Percentiles rank a stretch among this genome's conserved stretches.
These are phyloP conservation scores for Whalleya microplaca DNA, from an alignment of 2,329 filamentous ascomycete genomes.

Conservation along the genomic window DNA sequence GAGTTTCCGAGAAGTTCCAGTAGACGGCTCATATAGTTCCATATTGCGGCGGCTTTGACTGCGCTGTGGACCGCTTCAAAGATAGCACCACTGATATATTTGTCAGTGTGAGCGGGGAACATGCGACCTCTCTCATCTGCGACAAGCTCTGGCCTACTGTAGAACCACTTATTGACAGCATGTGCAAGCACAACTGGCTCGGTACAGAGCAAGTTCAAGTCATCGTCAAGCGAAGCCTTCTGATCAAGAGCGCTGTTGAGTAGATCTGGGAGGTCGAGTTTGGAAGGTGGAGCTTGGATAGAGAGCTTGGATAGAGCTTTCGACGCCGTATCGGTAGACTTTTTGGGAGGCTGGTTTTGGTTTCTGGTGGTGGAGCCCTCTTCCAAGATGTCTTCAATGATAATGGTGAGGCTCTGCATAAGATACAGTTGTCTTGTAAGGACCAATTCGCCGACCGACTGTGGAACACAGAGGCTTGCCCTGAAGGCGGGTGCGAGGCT, in stretches of 20 bases:
- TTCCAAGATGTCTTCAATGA: conserved; percentile 48
- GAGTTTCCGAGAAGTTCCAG: conserved; percentile 38
- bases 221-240: conserved; percentile 38
- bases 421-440: conserved; percentile 44
- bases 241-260: conserved; percentile 39
- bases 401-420: conserved; percentile 44
- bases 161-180: conserved; percentile 43
- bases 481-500: conserved; percentile 29
- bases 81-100: conserved; percentile 45
- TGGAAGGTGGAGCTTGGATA: conserved; percentile 29
- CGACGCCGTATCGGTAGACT: conserved; percentile 32
- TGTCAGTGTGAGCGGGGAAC: conserved; percentile 44
- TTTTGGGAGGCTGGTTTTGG: conserved; percentile 33
- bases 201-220: conserved; percentile 38
- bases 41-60: conserved; percentile 42
- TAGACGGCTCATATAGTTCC: conserved; percentile 45
- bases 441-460: conserved; percentile 40
- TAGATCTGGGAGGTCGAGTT: conserved; percentile 40
- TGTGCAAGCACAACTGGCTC: conserved; percentile 40
- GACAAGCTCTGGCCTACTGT: conserved; percentile 46
- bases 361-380: conserved; percentile 38
- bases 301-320: conserved; percentile 40
- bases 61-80: conserved; percentile 46
- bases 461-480: conserved; percentile 33
- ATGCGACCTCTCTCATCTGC: conserved; percentile 48